Evolutionary conservation across 805 yeast genomes (phyloP).

Genomic region (Candida morakotiae): DNA sequence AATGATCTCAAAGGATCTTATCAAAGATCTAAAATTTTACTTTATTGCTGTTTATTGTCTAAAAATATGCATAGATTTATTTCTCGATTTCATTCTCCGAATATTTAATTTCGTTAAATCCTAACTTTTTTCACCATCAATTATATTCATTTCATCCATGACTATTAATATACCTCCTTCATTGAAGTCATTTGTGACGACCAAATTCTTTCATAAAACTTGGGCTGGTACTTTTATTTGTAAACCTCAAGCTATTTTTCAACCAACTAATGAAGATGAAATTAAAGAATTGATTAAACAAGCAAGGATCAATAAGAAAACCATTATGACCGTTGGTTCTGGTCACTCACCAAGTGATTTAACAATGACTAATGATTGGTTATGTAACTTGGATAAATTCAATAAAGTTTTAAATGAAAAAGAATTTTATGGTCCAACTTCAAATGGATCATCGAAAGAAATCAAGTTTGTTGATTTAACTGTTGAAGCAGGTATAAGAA

Average conservation of each 20-base stretch:
- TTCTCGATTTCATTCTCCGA: no score
- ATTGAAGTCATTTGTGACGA: conserved; percentile 31
- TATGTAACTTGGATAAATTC: conserved; percentile 78
- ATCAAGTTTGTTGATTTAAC: conserved; percentile 80
- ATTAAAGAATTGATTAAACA: conserved; percentile 59
- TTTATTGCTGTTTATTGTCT: no score
- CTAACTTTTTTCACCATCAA: not conserved
- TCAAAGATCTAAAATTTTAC: no score
- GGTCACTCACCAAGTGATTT: conserved; percentile 94
- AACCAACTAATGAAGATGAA: conserved; percentile 70
- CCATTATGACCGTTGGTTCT: conserved; percentile 82
- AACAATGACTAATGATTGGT: conserved; percentile 86
- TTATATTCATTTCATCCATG: not conserved
- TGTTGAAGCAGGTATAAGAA: conserved; percentile 89
- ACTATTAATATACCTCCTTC: conserved; percentile 30
- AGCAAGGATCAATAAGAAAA: conserved; percentile 57
- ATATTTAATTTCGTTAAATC: no score
- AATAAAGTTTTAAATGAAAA: conserved; percentile 48
- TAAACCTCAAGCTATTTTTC: conserved; percentile 72
- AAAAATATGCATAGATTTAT: no score
- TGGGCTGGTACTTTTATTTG: conserved; percentile 93
- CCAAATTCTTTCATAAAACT: conserved; percentile 50
- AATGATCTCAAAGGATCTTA: no score
- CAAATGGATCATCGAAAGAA: conserved; percentile 19
- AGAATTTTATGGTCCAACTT: conserved; percentile 41